Evolutionary conservation across 495 filamentous ascomycete species (phyloP).

Genomic region (Cryomyces minteri): DNA sequence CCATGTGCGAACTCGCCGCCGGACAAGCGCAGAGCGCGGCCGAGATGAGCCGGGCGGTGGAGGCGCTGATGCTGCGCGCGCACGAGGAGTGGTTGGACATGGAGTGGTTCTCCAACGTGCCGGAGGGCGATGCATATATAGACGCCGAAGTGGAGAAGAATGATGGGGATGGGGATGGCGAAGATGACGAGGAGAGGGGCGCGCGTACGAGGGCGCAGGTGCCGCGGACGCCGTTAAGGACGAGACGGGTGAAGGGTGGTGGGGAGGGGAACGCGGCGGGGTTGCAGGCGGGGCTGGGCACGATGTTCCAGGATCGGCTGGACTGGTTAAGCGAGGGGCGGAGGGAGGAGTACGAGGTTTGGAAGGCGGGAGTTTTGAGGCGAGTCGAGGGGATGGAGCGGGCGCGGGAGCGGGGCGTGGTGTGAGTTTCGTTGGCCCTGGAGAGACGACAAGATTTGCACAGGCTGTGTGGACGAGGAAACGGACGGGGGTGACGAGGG

Average conservation of each 20-base stretch:
- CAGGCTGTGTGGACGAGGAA: too few species aligned
- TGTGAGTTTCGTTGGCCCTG: too few species aligned
- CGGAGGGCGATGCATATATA: slow-evolving; percentile 10
- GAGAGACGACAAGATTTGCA: too few species aligned
- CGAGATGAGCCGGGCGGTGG: slow-evolving; percentile 5
- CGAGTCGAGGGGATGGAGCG: slow-evolving; percentile 32
- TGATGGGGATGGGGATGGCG: slow-evolving; percentile 20
- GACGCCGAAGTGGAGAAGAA: slow-evolving; percentile 13
- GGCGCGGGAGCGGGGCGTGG: not conserved
- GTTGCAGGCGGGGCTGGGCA: slow-evolving; percentile 41
- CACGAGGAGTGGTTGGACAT: slow-evolving; percentile 16
- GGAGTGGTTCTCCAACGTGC: slow-evolving; percentile 18
- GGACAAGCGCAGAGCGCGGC: slow-evolving; percentile 1
- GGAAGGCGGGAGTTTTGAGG: slow-evolving; percentile 50
- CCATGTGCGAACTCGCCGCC: not conserved
- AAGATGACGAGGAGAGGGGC: slow-evolving; percentile 13
- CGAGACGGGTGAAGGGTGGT: slow-evolving; percentile 12
- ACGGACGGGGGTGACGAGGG: too few species aligned
- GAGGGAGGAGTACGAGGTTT: slow-evolving; percentile 44
- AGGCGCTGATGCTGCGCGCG: slow-evolving; percentile 11
- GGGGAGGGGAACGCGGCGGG: slow-evolving; percentile 1
- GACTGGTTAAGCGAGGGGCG: slow-evolving; percentile 63
- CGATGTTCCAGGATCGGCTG: slow-evolving; percentile 71
- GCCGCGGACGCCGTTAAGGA: slow-evolving; percentile 1
- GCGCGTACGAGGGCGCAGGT: slow-evolving; percentile 8